Evolutionary conservation across 1,284 basidiomycete species (phyloP).

Genomic region (Boletus smithii): DNA sequence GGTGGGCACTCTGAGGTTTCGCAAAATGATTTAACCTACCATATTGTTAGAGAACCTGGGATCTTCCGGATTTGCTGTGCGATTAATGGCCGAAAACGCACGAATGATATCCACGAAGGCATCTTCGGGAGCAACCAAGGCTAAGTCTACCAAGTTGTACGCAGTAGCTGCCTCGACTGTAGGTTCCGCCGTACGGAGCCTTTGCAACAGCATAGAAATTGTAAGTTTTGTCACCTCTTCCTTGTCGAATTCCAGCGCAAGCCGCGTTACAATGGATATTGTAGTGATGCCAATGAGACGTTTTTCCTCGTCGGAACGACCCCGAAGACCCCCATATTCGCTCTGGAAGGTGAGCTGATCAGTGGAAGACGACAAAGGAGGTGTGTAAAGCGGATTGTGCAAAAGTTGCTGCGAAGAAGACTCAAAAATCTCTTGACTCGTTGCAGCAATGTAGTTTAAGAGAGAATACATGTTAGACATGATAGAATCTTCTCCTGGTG

Average conservation of each 20-base stretch:
- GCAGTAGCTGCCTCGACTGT: conserved; percentile 89
- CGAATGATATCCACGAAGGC: conserved; percentile 85
- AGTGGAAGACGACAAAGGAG: conserved; percentile 43
- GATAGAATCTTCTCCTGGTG: conserved; percentile 85
- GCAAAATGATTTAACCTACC: conserved; percentile 38
- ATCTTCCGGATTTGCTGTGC: conserved; percentile 81
- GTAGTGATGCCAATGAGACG: conserved; percentile 85
- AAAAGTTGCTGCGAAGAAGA: conserved; percentile 42
- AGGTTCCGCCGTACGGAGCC: conserved; percentile 79
- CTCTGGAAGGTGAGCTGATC: conserved; percentile 29
- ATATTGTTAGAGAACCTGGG: conserved; percentile 84
- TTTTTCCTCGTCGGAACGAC: conserved; percentile 81
- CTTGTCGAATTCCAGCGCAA: conserved; percentile 78
- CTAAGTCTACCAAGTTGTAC: conserved; percentile 88
- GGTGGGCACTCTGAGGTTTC: neutral
- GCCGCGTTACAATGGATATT: conserved; percentile 81
- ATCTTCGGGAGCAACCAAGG: conserved; percentile 71
- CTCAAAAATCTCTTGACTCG: conserved; percentile 71
- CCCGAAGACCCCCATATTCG: conserved; percentile 52
- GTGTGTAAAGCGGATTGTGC: conserved; percentile 42
- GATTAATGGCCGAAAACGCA: conserved; percentile 83
- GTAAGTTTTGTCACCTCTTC: conserved; percentile 86
- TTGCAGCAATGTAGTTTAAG: conserved; percentile 84
- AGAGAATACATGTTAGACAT: conserved; percentile 96
- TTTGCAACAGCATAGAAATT: conserved; percentile 90